Evolutionary conservation across 768 basidiomycete species (phyloP).

Genomic region (Pleurotus sapidus): DNA sequence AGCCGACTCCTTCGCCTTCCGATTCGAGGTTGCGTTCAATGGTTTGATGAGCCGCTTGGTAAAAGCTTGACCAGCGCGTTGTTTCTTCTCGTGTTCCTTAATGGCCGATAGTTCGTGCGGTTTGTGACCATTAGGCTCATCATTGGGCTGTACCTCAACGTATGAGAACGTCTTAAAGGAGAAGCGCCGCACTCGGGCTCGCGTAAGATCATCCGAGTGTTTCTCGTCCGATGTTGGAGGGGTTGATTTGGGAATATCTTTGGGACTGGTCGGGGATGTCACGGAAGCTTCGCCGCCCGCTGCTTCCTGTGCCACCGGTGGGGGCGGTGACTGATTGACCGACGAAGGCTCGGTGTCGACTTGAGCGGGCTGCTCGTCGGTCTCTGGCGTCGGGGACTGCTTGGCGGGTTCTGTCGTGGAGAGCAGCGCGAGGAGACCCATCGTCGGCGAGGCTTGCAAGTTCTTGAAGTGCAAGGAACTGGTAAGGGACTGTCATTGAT

Average conservation of each 20-base stretch:
- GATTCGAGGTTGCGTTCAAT: constrained; percentile 43
- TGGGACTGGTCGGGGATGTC: not conserved
- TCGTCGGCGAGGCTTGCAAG: no score
- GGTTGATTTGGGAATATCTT: constrained; percentile 11
- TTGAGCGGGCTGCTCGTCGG: no score
- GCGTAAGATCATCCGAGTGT: not conserved
- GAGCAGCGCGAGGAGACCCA: no score
- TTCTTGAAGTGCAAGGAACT: no score
- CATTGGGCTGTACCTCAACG: constrained; percentile 12
- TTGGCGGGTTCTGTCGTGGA: no score
- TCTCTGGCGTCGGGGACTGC: no score
- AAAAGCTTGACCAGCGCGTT: constrained; percentile 30
- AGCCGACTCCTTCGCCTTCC: constrained; percentile 63
- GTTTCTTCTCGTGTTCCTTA: constrained; percentile 39
- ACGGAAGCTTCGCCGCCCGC: not conserved
- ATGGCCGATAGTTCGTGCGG: constrained; percentile 26
- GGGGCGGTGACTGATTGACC: not conserved
- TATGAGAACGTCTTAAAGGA: constrained; percentile 44
- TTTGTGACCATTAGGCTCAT: constrained; percentile 27
- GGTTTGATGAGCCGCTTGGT: constrained; percentile 27
- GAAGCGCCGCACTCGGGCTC: constrained; percentile 33
- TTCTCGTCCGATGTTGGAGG: not conserved
- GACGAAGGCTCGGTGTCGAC: no score
- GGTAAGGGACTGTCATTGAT: no score
- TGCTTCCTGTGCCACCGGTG: not conserved